Conservation (phyloP, 805 yeast species). For the Cyberlindnera petersonii region DNA sequence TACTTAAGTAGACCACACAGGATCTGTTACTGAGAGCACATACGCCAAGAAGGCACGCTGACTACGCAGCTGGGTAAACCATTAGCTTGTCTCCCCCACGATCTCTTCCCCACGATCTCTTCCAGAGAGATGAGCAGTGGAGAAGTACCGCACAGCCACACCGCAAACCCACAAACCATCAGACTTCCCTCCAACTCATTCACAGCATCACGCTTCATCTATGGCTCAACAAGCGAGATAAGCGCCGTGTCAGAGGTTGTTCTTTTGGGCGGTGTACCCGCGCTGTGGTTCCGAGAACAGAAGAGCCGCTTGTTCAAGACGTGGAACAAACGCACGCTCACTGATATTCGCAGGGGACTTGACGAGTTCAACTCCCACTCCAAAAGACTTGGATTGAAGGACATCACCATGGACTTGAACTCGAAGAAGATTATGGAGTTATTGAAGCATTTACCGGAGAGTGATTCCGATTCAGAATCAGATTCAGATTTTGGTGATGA, state of each 20-base stretch:
- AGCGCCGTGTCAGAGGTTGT: constrained; percentile 44
- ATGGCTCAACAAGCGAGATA: constrained; percentile 46
- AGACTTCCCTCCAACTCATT: constrained; percentile 37
- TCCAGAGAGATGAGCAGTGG: not conserved
- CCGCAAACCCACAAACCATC: not conserved
- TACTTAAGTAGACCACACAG: too few species aligned
- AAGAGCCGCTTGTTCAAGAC: constrained; percentile 26
- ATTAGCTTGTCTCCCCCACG: too few species aligned
- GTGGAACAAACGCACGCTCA: constrained; percentile 10
- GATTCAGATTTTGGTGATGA: too few species aligned
- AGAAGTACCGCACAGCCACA: constrained; percentile 1
- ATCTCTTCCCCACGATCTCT: not conserved
- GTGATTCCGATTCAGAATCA: not conserved
- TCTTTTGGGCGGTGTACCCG: constrained; percentile 57
- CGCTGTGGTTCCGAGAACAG: constrained; percentile 46
- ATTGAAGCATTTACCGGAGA: constrained; percentile 7
- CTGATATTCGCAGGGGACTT: constrained; percentile 5
- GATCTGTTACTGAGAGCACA: too few species aligned
- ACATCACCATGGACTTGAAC: constrained; percentile 3
- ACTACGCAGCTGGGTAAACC: too few species aligned
- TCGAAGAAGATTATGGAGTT: constrained; percentile 6
- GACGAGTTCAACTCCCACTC: constrained; percentile 6
- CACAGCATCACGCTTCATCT: constrained; percentile 56
- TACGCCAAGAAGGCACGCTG: too few species aligned
- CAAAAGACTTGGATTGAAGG: constrained; percentile 8